These are phyloP conservation scores for Nelumbo lutea DNA, from an alignment of 164 flowering plant genomes.

Conservation along the genomic window DNA sequence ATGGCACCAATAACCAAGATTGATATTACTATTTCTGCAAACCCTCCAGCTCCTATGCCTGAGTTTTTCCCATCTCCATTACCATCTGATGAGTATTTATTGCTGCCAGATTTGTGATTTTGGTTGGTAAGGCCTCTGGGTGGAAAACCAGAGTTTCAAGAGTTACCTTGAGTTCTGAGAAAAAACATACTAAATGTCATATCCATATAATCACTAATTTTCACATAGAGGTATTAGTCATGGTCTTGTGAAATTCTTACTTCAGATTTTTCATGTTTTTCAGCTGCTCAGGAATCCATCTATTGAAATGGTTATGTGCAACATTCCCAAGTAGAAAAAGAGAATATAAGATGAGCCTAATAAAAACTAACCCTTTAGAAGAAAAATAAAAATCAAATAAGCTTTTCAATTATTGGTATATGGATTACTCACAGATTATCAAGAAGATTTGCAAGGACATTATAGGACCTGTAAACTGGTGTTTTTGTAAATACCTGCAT, in stretches of 20 bases:
- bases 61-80: conserved; percentile 51
- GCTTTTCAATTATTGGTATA: conserved; percentile 1
- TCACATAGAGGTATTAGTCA: background rate
- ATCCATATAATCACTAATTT: background rate
- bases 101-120: conserved; percentile 36
- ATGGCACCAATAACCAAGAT: conserved; percentile 67
- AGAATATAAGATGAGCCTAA: background rate
- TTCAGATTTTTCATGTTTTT: conserved; percentile 48
- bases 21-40: conserved; percentile 88
- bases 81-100: conserved; percentile 28
- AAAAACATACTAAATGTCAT: conserved; percentile 8
- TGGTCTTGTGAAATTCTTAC: conserved; percentile 39
- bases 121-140: conserved; percentile 24
- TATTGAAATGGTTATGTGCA: conserved; percentile 71
- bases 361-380: background rate
- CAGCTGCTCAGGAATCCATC: conserved; percentile 77
- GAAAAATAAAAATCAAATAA: background rate
- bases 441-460: conserved; percentile 79
- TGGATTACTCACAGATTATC: conserved; percentile 56
- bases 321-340: conserved; percentile 48
- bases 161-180: conserved; percentile 64
- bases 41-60: conserved; percentile 71
- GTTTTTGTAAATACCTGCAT: conserved; percentile 79
- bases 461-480: conserved; percentile 79
- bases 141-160: conserved; percentile 65